Base-by-base conservation (phyloP, 208 protist genomes). In the Tritrichomonas foetus region DNA sequence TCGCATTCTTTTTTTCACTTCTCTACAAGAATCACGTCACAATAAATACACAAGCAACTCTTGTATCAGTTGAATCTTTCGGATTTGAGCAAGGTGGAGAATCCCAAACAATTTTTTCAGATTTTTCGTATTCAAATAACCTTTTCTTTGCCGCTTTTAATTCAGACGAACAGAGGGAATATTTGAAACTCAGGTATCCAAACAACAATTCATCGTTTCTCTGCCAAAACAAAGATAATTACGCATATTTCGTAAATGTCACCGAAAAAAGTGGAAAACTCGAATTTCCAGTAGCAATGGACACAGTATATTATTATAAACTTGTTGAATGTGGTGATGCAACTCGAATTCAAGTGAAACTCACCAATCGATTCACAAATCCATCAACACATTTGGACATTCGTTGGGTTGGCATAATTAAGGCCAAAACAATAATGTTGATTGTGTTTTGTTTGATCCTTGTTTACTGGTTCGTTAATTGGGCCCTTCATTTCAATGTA, bases 21-120 rank as follows among this genome's bases (percentile, higher is more conserved):
- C n/a, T 72, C n/a, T 72, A 36, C 25, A 9, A n/a, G 66, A 72
- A 36, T 25, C 11, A 9, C n/a, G 30, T 72, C n/a, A 36, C 3
- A 22, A 72, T 36, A 72, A 72, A 22, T 72, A 33, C 14, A 72
- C 66, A 72, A 33, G 30, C 74, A 20, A 82, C 47, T 47, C 27
- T 53, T 82, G 16, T 39, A 22, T 36, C 39, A 2, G 3, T 82
- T 3, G 41, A 82, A 22, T 41, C n/a, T 47, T 89, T 61, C 39
- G 78, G 78, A 1, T 89, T 89, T 47, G 78, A 89, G 36, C 14
- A 89, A 89, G 78, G 78, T 57, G 78, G 41, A 11, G 27, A 89
- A 39, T 89, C 27, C 30, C 14, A 44, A 2, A 89, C 41, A 11
- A 33, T 39, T 53, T 53, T 89, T 55, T 53, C 47, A 39, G 11